Conservation (phyloP, 2,329 filamentous ascomycete species). For the Beauveria sp. region DNA sequence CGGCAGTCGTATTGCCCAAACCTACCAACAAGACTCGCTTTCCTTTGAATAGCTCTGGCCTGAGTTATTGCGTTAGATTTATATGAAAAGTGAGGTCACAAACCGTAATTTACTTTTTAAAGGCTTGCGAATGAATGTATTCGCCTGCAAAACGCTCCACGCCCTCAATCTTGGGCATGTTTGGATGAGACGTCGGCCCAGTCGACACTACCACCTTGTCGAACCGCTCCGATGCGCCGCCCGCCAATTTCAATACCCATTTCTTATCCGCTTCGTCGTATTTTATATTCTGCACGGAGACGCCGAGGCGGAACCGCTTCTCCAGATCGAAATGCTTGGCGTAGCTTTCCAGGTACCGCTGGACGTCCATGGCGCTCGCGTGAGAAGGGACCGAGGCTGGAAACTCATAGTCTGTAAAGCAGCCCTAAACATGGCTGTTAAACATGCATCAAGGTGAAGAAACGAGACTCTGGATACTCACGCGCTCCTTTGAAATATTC, state of each 20-base stretch:
- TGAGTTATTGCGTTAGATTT: not conserved
- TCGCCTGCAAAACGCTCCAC: slow-evolving; percentile 29
- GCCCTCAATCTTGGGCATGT: slow-evolving; percentile 27
- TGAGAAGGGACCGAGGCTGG: slow-evolving; percentile 19
- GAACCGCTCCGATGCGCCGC: slow-evolving; percentile 18
- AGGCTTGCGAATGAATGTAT: slow-evolving; percentile 31
- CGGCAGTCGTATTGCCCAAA: slow-evolving; percentile 29
- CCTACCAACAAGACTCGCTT: slow-evolving; percentile 38
- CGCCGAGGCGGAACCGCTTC: slow-evolving; percentile 19
- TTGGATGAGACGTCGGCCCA: slow-evolving; percentile 26
- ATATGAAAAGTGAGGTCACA: not conserved
- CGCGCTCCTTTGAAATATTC: slow-evolving; percentile 25
- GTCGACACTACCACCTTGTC: slow-evolving; percentile 31
- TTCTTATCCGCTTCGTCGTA: slow-evolving; percentile 15
- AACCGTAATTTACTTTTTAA: slow-evolving; percentile 20
- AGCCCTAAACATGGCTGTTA: slow-evolving; percentile 16
- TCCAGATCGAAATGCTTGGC: slow-evolving; percentile 24
- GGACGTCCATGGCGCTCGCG: slow-evolving; percentile 19
- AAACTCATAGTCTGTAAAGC: slow-evolving; percentile 29
- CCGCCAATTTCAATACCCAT: slow-evolving; percentile 23
- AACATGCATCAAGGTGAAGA: not conserved
- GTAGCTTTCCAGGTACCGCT: slow-evolving; percentile 27
- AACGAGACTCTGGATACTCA: slow-evolving; percentile 10
- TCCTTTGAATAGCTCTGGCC: slow-evolving; percentile 26
- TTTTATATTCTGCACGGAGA: slow-evolving; percentile 15